Percentiles rank a stretch among this genome's conserved stretches.
Conservation (phyloP, 345 rosid genomes). For the Pseudoturritis turrita region DNA sequence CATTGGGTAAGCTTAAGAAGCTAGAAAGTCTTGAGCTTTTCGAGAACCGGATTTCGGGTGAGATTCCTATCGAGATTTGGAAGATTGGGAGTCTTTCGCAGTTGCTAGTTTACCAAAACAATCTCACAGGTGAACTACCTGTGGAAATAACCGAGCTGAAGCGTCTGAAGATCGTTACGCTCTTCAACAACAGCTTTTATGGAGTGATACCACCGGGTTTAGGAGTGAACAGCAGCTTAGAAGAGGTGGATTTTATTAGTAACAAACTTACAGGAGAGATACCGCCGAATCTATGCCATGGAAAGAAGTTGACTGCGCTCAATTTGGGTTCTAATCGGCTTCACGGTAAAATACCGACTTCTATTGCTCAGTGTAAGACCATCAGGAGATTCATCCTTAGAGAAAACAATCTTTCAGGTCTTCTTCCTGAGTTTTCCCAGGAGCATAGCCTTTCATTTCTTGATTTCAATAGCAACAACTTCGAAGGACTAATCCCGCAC, state of each 20-base stretch:
- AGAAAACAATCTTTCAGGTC: constrained; percentile 48
- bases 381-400: constrained; percentile 62
- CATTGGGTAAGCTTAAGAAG: constrained; percentile 46
- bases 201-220: constrained; percentile 60
- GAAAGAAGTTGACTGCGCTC: constrained; percentile 43
- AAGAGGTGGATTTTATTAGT: constrained; percentile 53
- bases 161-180: constrained; percentile 42
- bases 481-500: constrained; percentile 54
- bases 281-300: constrained; percentile 65
- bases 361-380: constrained; percentile 48
- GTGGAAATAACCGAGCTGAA: constrained; percentile 55
- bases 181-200: constrained; percentile 50
- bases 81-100: constrained; percentile 48
- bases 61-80: constrained; percentile 70
- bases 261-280: constrained; percentile 62
- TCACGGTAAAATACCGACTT: constrained; percentile 54
- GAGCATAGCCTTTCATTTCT: constrained; percentile 41
- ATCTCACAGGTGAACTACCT: constrained; percentile 68
- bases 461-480: constrained; percentile 53
- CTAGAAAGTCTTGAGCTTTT: constrained; percentile 59
- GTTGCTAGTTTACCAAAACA: constrained; percentile 56
- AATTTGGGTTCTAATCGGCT: constrained; percentile 60
- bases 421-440: constrained; percentile 53
- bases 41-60: constrained; percentile 54
- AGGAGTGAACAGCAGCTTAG: constrained; percentile 65